Base-by-base conservation (phyloP, 108 stramenopile genomes). In the Nitzschia sp. region DNA sequence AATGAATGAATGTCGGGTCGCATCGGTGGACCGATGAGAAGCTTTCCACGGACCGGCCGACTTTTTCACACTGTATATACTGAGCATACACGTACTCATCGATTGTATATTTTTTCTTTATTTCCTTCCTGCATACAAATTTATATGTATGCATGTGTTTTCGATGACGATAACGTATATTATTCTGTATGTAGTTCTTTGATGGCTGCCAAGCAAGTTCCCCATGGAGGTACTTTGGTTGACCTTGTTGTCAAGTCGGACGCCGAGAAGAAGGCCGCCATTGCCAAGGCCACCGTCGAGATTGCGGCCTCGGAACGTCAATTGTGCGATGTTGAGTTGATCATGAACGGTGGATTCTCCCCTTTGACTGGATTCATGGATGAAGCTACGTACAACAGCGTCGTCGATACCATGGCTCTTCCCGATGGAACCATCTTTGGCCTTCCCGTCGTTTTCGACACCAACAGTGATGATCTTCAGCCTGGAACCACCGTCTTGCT, bases 291-390 rank as follows among this genome's bases (percentile, higher is more conserved):
- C 80, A 89, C 85, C 21, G 82, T 79, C 57, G 80, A 84, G 45
- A 48, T 97, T 32, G 80, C 97, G 74, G 96, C 97, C 38, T 81
- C 85, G 32, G 83, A 92, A 36, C 96, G 97, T 79, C 97, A 99
- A 80, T 86, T 96, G 60, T 99, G 98, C 78, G 98, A 99, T 80
- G 87, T 97, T 38, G 98, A 99, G 80, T 90, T 99, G 19, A 87
- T 99, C 76, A 93, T 96, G 84, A 98, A 96, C 58, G 99, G 99
- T 58, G 99, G 96, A 76, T 98, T 99, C 83, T 89, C 90, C 53
- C 99, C 99, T 33, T 75, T 99, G 56, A 96, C 95, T 44, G 94
- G 94, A 66, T 99, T 98, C 85, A 99, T 99, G 99, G 86, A 96
- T 66, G 92, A 97, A 71, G 79, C 71, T 5, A 85, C 89, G 23